These are phyloP conservation scores for Nothophytophthora sp. DNA, from an alignment of 352 stramenopile species.

Conservation along the genomic window DNA sequence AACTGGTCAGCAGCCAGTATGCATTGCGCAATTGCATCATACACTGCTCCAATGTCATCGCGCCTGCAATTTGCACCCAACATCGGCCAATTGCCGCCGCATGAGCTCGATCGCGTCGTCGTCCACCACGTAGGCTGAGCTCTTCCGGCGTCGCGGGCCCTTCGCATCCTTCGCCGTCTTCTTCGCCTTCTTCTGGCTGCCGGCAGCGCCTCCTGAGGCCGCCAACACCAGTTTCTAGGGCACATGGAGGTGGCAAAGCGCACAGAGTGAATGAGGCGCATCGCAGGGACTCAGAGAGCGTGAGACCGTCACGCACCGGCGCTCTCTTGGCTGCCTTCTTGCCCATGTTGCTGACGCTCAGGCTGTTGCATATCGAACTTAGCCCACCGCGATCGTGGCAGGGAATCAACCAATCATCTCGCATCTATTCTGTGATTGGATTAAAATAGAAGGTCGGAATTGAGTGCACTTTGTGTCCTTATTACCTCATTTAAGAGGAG, in stretches of 20 bases:
- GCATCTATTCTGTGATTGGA: too few relatives aligned
- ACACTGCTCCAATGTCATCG: neutral
- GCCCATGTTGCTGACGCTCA: slow-evolving; percentile 2
- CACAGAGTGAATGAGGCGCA: neutral
- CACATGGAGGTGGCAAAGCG: neutral
- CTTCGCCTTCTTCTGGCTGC: slow-evolving; percentile 7
- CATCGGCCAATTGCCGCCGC: slow-evolving; percentile 46
- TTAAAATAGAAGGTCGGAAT: too few relatives aligned
- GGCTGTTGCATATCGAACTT: too few relatives aligned
- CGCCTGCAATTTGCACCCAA: slow-evolving; percentile 73
- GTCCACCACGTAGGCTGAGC: slow-evolving; percentile 24
- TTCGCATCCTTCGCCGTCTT: slow-evolving; percentile 40
- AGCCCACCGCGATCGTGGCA: too few relatives aligned
- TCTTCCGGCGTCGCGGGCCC: slow-evolving; percentile 11
- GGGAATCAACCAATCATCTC: slow-evolving; percentile 10
- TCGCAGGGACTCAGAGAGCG: too few relatives aligned
- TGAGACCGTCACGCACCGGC: slow-evolving; percentile 26
- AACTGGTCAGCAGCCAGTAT: too few relatives aligned
- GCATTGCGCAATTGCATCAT: too few relatives aligned
- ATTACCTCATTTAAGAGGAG: too few relatives aligned
- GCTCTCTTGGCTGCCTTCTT: slow-evolving; percentile 39
- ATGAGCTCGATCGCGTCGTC: slow-evolving; percentile 61
- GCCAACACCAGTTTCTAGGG: slow-evolving; percentile 31
- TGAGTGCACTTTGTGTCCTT: too few relatives aligned
- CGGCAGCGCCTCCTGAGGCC: slow-evolving; percentile 11